Evolutionary conservation across 352 stramenopile species (phyloP).

Genomic region (Aphanomyces stellatus): DNA sequence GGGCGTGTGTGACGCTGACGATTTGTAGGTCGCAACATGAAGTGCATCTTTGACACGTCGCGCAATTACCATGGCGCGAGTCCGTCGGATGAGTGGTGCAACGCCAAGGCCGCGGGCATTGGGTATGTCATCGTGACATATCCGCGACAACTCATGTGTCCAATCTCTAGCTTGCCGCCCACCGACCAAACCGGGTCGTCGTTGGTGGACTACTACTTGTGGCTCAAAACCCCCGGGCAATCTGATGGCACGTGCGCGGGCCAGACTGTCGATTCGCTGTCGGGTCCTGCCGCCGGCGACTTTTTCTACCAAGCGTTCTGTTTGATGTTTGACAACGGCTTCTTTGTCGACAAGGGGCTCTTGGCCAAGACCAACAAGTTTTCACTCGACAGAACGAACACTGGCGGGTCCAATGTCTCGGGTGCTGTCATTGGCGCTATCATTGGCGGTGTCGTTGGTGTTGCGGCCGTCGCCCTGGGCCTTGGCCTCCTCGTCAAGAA

Average conservation of each 20-base stretch:
- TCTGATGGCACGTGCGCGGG: slow-evolving; percentile 47
- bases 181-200: slow-evolving; percentile 34
- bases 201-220: slow-evolving; percentile 62
- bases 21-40: slow-evolving; percentile 36
- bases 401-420: not conserved
- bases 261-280: slow-evolving; percentile 37
- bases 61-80: slow-evolving; percentile 40
- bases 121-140: slow-evolving; percentile 23
- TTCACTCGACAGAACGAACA: not conserved
- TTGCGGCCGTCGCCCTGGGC: not conserved
- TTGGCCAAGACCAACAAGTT: slow-evolving; percentile 16
- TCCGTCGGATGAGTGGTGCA: slow-evolving; percentile 53
- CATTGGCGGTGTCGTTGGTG: not conserved
- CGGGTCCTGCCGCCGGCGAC: slow-evolving; percentile 34
- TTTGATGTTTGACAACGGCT: slow-evolving; percentile 56
- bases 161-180: slow-evolving; percentile 24
- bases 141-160: not conserved
- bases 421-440: not conserved
- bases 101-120: slow-evolving; percentile 46
- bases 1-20: slow-evolving; percentile 21
- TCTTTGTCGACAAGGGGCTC: slow-evolving; percentile 36
- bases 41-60: slow-evolving; percentile 56
- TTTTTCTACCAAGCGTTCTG: slow-evolving; percentile 53
- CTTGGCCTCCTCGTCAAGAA: slow-evolving; percentile 10
- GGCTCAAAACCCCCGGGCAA: slow-evolving; percentile 54